Conservation (phyloP, 257 asterid species). For the Leonotis leonurus region DNA sequence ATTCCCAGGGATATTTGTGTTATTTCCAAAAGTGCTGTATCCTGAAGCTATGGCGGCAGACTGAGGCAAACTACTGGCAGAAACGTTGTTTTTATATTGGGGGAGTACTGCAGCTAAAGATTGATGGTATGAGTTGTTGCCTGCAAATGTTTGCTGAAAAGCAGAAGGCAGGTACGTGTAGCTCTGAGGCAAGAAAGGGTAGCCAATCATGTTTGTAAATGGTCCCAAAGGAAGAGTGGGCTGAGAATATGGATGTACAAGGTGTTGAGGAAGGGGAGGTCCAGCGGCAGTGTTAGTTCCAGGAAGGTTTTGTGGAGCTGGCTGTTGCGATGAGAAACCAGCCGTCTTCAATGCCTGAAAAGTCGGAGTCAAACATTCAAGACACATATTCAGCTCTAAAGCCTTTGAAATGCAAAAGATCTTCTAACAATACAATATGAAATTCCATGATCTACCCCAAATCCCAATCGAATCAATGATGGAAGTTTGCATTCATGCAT, state of each 20-base stretch:
- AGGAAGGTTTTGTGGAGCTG: conserved; percentile 43
- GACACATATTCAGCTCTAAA: conserved; percentile 1
- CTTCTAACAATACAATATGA: not conserved
- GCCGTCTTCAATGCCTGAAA: conserved; percentile 58
- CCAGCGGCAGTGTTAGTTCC: conserved; percentile 66
- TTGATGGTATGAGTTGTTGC: conserved; percentile 70
- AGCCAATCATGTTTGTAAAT: conserved; percentile 72
- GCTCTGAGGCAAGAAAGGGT: conserved; percentile 80
- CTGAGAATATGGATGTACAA: conserved; percentile 83
- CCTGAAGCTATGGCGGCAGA: conserved; percentile 53
- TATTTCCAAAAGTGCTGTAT: conserved; percentile 42
- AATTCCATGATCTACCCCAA: not conserved
- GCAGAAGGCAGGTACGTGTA: conserved; percentile 77
- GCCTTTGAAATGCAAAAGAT: not conserved
- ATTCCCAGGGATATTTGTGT: conserved; percentile 33
- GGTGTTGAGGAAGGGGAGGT: conserved; percentile 74
- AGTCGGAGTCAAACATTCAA: too few relatives aligned
- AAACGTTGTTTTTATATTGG: conserved; percentile 53
- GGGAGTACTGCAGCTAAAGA: conserved; percentile 70
- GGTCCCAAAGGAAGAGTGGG: conserved; percentile 75
- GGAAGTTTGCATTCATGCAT: too few relatives aligned
- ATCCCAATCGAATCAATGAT: too few relatives aligned
- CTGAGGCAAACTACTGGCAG: conserved; percentile 42
- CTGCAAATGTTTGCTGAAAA: conserved; percentile 81
- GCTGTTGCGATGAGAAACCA: conserved; percentile 50